Conservation (phyloP, 2,329 filamentous ascomycete genomes). For the Neoascochyta sp. region DNA sequence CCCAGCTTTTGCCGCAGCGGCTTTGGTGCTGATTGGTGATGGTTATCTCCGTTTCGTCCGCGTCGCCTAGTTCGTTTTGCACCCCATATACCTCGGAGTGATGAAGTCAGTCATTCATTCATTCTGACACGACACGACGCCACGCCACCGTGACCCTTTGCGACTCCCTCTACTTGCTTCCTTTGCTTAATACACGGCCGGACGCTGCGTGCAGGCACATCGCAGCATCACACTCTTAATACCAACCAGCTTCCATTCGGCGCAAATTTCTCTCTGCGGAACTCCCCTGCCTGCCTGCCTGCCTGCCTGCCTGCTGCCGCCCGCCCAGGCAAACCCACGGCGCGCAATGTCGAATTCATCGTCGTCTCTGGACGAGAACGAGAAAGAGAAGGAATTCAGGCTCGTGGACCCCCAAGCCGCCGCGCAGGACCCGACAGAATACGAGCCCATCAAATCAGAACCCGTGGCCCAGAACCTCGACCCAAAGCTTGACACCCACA, state of each 20-base stretch:
- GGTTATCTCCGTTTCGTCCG: conserved; percentile 26
- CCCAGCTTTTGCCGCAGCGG: conserved; percentile 20
- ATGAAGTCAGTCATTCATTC: conserved; percentile 5
- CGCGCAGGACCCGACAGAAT: conserved; percentile 32
- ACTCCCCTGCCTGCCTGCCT: conserved; percentile 2
- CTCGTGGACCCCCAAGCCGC: conserved; percentile 36
- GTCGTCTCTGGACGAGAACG: conserved; percentile 21
- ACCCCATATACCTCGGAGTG: conserved; percentile 3
- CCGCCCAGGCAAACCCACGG: conserved; percentile 1
- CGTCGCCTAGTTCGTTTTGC: conserved; percentile 8
- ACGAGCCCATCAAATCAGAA: conserved; percentile 40
- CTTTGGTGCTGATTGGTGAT: conserved; percentile 17
- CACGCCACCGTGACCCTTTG: conserved; percentile 1
- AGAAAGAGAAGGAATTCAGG: conserved; percentile 39
- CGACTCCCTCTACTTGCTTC: conserved; percentile 1
- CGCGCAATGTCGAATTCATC: conserved; percentile 19
- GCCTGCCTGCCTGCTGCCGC: conserved; percentile 1
- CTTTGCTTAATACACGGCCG: conserved; percentile 1
- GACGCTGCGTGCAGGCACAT: background rate
- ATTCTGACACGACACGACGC: conserved; percentile 4
- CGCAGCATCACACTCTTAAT: background rate
- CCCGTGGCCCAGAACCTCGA: conserved; percentile 34
- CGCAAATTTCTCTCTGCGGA: conserved; percentile 1
- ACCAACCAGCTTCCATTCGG: conserved; percentile 2
- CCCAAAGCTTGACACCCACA: too few species aligned